Percentiles rank a stretch among this genome's conserved stretches.
Conservation (phyloP, 768 basidiomycete species). For the Harrya chromipes region DNA sequence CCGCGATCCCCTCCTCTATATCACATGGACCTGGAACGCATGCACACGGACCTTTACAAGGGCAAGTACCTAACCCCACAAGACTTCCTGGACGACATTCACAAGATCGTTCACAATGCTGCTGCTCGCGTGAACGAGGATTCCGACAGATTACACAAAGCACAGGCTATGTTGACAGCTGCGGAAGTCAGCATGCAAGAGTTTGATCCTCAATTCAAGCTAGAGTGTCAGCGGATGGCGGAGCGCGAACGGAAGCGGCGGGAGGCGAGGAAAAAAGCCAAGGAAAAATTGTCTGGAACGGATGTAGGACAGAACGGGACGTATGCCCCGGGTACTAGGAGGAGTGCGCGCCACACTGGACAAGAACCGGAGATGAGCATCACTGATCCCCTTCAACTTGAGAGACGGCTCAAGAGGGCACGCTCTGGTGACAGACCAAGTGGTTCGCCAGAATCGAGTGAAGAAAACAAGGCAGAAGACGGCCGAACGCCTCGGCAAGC, state of each 20-base stretch:
- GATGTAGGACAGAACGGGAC: conserved; percentile 30
- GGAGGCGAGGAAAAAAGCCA: conserved; percentile 45
- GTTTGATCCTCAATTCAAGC: conserved; percentile 71
- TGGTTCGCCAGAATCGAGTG: conserved; percentile 43
- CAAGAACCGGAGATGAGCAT: conserved; percentile 66
- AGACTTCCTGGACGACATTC: conserved; percentile 82
- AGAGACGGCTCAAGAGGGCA: conserved; percentile 71
- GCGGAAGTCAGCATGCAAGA: conserved; percentile 83
- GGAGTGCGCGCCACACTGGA: conserved; percentile 74
- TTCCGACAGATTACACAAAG: conserved; percentile 70
- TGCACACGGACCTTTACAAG: conserved; percentile 82
- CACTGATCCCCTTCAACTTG: conserved; percentile 72
- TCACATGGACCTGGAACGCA: conserved; percentile 89
- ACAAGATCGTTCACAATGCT: conserved; percentile 78
- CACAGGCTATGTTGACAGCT: conserved; percentile 87
- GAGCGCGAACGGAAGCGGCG: conserved; percentile 65
- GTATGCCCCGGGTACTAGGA: conserved; percentile 52
- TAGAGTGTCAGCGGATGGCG: conserved; percentile 90
- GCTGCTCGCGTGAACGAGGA: conserved; percentile 57
- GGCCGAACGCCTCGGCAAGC: conserved; percentile 38
- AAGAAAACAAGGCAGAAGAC: conserved; percentile 45
- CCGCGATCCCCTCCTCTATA: conserved; percentile 51
- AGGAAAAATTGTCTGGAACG: conserved; percentile 22
- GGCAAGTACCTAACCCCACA: conserved; percentile 83
- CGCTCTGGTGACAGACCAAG: conserved; percentile 55